These are phyloP conservation scores for Candida piceae DNA, from an alignment of 805 yeast species.

Conservation along the genomic window DNA sequence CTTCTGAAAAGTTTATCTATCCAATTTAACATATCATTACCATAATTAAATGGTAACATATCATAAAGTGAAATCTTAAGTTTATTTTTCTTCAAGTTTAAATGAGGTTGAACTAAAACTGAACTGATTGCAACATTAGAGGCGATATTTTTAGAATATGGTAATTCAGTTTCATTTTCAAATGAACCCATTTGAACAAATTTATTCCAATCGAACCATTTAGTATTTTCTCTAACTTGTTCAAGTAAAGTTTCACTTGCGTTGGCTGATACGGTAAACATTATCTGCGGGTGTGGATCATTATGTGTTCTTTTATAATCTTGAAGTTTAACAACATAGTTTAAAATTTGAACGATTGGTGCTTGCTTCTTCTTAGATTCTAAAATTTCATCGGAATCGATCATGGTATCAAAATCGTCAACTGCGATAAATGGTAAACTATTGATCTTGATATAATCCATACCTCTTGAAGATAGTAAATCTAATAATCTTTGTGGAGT, in stretches of 20 bases:
- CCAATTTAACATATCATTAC: slow-evolving; percentile 17
- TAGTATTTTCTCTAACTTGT: slow-evolving; percentile 44
- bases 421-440: slow-evolving; percentile 25
- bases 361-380: slow-evolving; percentile 14
- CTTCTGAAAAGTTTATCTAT: slow-evolving; percentile 17
- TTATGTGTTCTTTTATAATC: slow-evolving; percentile 28
- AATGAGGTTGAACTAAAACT: slow-evolving; percentile 20
- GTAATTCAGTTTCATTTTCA: slow-evolving; percentile 16
- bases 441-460: slow-evolving; percentile 26
- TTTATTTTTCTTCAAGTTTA: slow-evolving; percentile 11
- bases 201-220: slow-evolving; percentile 40
- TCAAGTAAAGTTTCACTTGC: slow-evolving; percentile 42
- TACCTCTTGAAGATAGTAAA: slow-evolving; percentile 29
- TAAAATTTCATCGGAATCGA: slow-evolving; percentile 16
- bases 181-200: slow-evolving; percentile 26
- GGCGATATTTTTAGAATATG: slow-evolving; percentile 17
- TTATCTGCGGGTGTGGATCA: slow-evolving; percentile 29
- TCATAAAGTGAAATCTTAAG: slow-evolving; percentile 19
- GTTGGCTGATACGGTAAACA: slow-evolving; percentile 22
- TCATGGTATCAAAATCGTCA: slow-evolving; percentile 31
- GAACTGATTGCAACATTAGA: slow-evolving; percentile 21
- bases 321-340: slow-evolving; percentile 29
- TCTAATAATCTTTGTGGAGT: slow-evolving; percentile 35
- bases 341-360: slow-evolving; percentile 28
- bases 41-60: slow-evolving; percentile 24